Percentiles rank a stretch among this genome's conserved stretches.
These are phyloP conservation scores for Lyophyllum atratum DNA, from an alignment of 768 basidiomycete genomes.

Conservation along the genomic window DNA sequence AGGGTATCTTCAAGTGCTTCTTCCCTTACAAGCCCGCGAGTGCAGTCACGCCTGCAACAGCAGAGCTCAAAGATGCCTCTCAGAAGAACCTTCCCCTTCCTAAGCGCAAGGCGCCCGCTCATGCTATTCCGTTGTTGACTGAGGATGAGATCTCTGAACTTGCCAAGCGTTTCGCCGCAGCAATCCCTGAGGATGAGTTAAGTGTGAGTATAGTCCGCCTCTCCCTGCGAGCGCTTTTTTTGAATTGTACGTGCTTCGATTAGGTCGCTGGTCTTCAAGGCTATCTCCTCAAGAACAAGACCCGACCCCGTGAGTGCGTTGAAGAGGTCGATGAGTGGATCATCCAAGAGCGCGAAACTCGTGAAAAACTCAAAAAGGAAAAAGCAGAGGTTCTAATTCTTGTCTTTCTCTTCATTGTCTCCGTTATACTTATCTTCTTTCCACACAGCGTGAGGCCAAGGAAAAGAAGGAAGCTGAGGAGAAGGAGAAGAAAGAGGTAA, in stretches of 20 bases:
- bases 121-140: slow-evolving; percentile 67
- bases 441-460: slow-evolving; percentile 69
- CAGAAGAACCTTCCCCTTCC: slow-evolving; percentile 69
- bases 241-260: slow-evolving; percentile 6
- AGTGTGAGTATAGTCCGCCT: slow-evolving; percentile 53
- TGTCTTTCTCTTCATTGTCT: slow-evolving; percentile 4
- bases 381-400: slow-evolving; percentile 49
- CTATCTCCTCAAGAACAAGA: slow-evolving; percentile 87
- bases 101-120: slow-evolving; percentile 59
- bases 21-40: slow-evolving; percentile 66
- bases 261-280: slow-evolving; percentile 86
- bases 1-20: slow-evolving; percentile 93
- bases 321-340: slow-evolving; percentile 81
- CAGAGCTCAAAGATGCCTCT: slow-evolving; percentile 46
- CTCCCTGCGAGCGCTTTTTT: neutral
- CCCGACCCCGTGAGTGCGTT: slow-evolving; percentile 84
- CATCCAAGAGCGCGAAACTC: slow-evolving; percentile 77
- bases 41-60: slow-evolving; percentile 12
- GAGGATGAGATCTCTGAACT: slow-evolving; percentile 77
- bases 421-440: slow-evolving; percentile 18
- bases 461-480: slow-evolving; percentile 80
- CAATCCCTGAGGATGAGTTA: slow-evolving; percentile 85
- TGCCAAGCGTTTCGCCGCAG: slow-evolving; percentile 79
- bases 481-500: slow-evolving; percentile 52
- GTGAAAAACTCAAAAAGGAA: slow-evolving; percentile 85